phyloP scores from a whole-genome alignment of 179 eudicot genomes.

The Spergularia azorica region DNA sequence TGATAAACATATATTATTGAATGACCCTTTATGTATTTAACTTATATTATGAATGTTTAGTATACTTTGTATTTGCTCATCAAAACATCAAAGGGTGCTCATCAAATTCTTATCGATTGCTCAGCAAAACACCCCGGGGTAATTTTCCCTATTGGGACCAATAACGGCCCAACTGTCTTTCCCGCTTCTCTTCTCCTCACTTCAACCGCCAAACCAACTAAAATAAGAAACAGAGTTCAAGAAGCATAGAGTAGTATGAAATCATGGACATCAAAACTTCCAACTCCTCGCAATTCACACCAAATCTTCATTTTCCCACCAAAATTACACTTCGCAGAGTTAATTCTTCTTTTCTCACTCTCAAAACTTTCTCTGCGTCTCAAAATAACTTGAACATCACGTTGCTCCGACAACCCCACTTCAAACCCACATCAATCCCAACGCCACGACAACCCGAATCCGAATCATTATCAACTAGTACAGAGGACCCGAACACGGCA shows the following conservation, averaged over 20 bases:
- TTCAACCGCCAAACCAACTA: not conserved
- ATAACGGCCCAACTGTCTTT: conserved; percentile 5
- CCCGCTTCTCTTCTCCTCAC: conserved; percentile 1
- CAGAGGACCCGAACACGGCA: conserved; percentile 11
- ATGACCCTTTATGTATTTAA: too few relatives aligned
- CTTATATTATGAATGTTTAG: too few relatives aligned
- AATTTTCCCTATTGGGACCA: too few relatives aligned
- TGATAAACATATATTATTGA: too few relatives aligned
- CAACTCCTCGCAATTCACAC: not conserved
- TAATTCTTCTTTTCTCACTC: not conserved
- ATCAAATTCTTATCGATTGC: too few relatives aligned
- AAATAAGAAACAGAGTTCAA: not conserved
- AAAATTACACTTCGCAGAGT: not conserved
- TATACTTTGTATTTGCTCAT: too few relatives aligned
- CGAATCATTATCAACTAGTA: not conserved
- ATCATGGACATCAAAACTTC: not conserved
- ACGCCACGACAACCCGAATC: conserved; percentile 4
- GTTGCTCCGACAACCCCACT: too few relatives aligned
- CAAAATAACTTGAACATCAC: too few relatives aligned
- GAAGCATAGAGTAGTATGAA: not conserved
- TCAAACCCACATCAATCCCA: not conserved
- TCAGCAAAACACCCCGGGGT: too few relatives aligned
- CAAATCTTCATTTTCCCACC: conserved; percentile 8
- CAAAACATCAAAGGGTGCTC: too few relatives aligned
- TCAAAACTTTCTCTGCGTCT: too few relatives aligned